Conservation (phyloP, 176 grass and related monocot species). For the Phragmites australis region DNA sequence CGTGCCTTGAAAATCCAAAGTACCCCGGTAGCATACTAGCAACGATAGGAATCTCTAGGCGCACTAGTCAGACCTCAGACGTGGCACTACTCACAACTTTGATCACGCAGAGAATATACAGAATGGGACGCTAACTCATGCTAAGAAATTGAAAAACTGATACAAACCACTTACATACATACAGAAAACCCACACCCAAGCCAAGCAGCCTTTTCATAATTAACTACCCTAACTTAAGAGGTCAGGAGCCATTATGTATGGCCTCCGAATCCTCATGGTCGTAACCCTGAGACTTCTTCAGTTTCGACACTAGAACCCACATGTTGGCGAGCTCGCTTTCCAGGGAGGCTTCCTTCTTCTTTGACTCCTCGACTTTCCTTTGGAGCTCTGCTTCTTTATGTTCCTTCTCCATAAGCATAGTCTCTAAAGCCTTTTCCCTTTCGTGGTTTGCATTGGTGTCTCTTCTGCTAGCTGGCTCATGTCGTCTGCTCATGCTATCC, state of each 20-base stretch:
- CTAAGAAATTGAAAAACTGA: conserved; percentile 26
- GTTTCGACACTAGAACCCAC: conserved; percentile 95
- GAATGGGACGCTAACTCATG: conserved; percentile 33
- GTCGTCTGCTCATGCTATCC: conserved; percentile 61
- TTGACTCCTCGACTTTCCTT: conserved; percentile 79
- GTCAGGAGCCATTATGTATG: conserved; percentile 43
- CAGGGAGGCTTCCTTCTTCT: conserved; percentile 85
- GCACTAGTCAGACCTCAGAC: conserved; percentile 26
- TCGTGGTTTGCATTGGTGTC: conserved; percentile 59
- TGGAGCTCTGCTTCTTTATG: conserved; percentile 82
- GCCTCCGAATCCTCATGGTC: conserved; percentile 51
- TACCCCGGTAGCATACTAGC: background rate
- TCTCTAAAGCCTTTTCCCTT: conserved; percentile 67
- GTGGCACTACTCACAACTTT: conserved; percentile 37
- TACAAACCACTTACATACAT: conserved; percentile 54
- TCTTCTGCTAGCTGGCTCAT: conserved; percentile 70
- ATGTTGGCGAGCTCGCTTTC: conserved; percentile 96
- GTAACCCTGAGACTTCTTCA: conserved; percentile 74
- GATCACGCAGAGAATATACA: conserved; percentile 55
- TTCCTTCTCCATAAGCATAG: conserved; percentile 67
- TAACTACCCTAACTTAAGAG: conserved; percentile 26
- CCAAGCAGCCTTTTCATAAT: conserved; percentile 34
- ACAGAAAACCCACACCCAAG: conserved; percentile 52
- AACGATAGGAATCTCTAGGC: conserved; percentile 29
- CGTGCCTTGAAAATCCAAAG: conserved; percentile 33